These are phyloP conservation scores for Fomitopsis schrenkii DNA, from an alignment of 1,284 basidiomycete species.

Conservation along the genomic window DNA sequence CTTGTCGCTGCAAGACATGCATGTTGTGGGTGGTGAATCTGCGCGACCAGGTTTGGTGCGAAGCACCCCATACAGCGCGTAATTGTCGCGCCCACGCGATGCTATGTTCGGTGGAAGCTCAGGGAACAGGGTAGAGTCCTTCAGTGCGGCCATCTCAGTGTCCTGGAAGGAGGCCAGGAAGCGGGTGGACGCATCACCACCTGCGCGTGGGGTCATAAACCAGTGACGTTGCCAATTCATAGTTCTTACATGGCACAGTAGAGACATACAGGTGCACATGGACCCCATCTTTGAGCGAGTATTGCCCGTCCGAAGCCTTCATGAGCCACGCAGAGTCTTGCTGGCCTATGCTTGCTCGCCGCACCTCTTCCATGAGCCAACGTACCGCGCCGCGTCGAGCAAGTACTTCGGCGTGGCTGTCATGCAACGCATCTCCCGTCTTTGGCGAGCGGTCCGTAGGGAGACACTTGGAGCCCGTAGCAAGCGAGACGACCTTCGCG, in stretches of 20 bases:
- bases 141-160: slow-evolving; percentile 61
- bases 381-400: slow-evolving; percentile 75
- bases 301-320: slow-evolving; percentile 34
- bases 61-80: slow-evolving; percentile 67
- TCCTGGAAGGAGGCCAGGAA: slow-evolving; percentile 73
- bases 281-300: slow-evolving; percentile 47
- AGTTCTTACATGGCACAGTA: slow-evolving; percentile 78
- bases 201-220: slow-evolving; percentile 25
- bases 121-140: slow-evolving; percentile 42
- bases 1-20: slow-evolving; percentile 91
- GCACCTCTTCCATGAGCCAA: slow-evolving; percentile 79
- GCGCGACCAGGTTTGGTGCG: slow-evolving; percentile 89
- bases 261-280: slow-evolving; percentile 78
- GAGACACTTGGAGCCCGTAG: slow-evolving; percentile 86
- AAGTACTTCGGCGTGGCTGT: slow-evolving; percentile 88
- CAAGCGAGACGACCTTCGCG: slow-evolving; percentile 63
- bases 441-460: slow-evolving; percentile 60
- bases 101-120: slow-evolving; percentile 35
- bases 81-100: slow-evolving; percentile 77
- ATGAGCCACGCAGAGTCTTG: slow-evolving; percentile 40
- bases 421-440: slow-evolving; percentile 82
- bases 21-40: slow-evolving; percentile 76
- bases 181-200: slow-evolving; percentile 87
- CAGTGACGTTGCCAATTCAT: slow-evolving; percentile 5
- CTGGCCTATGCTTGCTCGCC: slow-evolving; percentile 24